These are phyloP conservation scores for Penstemon eatonii DNA, from an alignment of 257 asterid genomes.

Conservation along the genomic window DNA sequence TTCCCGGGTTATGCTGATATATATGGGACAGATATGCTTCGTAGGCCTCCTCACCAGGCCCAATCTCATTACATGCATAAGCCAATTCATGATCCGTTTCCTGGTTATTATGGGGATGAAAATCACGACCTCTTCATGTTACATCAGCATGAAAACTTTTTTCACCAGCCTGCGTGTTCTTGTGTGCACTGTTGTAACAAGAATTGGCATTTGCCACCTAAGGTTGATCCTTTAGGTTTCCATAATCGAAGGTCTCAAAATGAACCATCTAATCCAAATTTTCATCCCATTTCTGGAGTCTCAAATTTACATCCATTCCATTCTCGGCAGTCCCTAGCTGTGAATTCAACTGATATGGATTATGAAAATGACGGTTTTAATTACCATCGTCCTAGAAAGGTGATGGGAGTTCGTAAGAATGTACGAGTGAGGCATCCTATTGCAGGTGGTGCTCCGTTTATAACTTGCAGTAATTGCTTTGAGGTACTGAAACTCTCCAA, in stretches of 20 bases:
- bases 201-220: slow-evolving; percentile 54
- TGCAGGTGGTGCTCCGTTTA: slow-evolving; percentile 89
- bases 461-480: slow-evolving; percentile 82
- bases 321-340: slow-evolving; percentile 42
- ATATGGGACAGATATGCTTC: slow-evolving; percentile 50
- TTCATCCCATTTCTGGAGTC: slow-evolving; percentile 42
- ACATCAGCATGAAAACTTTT: slow-evolving; percentile 63
- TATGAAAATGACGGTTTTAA: slow-evolving; percentile 49
- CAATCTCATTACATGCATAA: slow-evolving; percentile 48
- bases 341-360: slow-evolving; percentile 54
- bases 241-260: slow-evolving; percentile 46
- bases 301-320: slow-evolving; percentile 36
- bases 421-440: slow-evolving; percentile 50
- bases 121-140: slow-evolving; percentile 52
- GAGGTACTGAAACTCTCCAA: slow-evolving; percentile 68
- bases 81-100: slow-evolving; percentile 47
- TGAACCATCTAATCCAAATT: slow-evolving; percentile 38
- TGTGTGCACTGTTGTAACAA: slow-evolving; percentile 65
- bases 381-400: slow-evolving; percentile 50
- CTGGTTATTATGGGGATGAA: slow-evolving; percentile 48
- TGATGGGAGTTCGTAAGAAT: slow-evolving; percentile 41
- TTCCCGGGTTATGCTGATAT: slow-evolving; percentile 42
- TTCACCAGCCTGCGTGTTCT: slow-evolving; percentile 82
- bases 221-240: slow-evolving; percentile 43
- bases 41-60: slow-evolving; percentile 46